phyloP scores from a whole-genome alignment of 148 eudicot genomes.

The Selenicereus undatus region DNA sequence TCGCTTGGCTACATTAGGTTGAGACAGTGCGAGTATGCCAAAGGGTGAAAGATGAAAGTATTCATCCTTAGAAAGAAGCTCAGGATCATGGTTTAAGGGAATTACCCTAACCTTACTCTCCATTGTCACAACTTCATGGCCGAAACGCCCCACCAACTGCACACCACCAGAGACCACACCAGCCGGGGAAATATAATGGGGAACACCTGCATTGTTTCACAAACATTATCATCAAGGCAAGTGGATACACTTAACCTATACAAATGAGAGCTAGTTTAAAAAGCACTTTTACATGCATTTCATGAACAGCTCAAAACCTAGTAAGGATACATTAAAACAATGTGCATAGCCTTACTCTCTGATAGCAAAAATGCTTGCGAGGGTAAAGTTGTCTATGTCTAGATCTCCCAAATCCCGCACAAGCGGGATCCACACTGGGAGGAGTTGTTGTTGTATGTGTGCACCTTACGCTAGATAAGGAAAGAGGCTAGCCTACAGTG shows the following conservation, averaged over 20 bases:
- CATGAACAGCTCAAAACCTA: too few species aligned
- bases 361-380: too few species aligned
- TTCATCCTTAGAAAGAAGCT: neutral
- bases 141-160: slow-evolving; percentile 57
- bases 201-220: slow-evolving; percentile 31
- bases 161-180: slow-evolving; percentile 50
- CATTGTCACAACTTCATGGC: slow-evolving; percentile 76
- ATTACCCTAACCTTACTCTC: slow-evolving; percentile 76
- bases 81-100: neutral
- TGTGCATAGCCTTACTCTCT: neutral
- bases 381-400: too few species aligned
- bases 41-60: neutral
- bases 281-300: neutral
- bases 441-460: too few species aligned
- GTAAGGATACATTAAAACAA: too few species aligned
- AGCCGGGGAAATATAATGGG: slow-evolving; percentile 41
- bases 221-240: neutral
- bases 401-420: too few species aligned
- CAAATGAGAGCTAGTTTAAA: too few species aligned
- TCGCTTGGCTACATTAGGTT: neutral
- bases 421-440: too few species aligned
- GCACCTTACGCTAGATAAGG: neutral
- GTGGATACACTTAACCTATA: too few species aligned
- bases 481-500: neutral
- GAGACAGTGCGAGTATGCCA: slow-evolving; percentile 6